Conservation (phyloP, 2,329 filamentous ascomycete species). For the Sarocladium oryzae region DNA sequence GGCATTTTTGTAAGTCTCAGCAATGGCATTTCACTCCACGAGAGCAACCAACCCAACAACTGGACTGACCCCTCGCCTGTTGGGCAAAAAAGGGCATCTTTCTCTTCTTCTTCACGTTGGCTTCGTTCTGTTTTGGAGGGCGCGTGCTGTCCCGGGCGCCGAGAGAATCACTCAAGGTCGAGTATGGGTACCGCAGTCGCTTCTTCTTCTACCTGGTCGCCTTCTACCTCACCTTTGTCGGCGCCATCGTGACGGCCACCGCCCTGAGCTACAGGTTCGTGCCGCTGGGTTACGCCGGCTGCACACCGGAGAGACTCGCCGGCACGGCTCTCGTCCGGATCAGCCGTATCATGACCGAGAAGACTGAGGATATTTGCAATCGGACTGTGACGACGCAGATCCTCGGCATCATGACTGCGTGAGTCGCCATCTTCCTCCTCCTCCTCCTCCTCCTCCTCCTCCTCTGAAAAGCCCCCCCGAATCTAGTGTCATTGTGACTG, state of each 20-base stretch:
- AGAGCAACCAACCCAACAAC: too few species aligned
- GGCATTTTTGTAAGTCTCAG: slow-evolving; percentile 5
- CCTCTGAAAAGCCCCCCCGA: not conserved
- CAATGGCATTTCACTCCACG: too few species aligned
- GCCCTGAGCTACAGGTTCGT: slow-evolving; percentile 5
- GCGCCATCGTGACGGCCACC: not conserved
- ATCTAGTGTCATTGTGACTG: too few species aligned
- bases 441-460: not conserved
- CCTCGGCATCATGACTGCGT: slow-evolving; percentile 1
- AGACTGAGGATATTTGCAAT: not conserved
- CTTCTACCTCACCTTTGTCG: slow-evolving; percentile 9
- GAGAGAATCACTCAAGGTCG: too few species aligned
- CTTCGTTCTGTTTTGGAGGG: too few species aligned
- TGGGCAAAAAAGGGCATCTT: too few species aligned
- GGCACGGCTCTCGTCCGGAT: not conserved
- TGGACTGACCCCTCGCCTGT: too few species aligned
- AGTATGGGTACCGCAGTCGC: not conserved
- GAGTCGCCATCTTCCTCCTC: not conserved
- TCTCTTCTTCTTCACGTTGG: too few species aligned
- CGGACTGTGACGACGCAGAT: slow-evolving; percentile 2
- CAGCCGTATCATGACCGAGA: not conserved
- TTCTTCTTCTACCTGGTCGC: slow-evolving; percentile 11
- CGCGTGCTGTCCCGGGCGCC: too few species aligned
- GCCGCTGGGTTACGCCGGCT: not conserved
- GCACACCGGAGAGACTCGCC: not conserved